phyloP scores from a whole-genome alignment of 352 stramenopile species.

The Chrysophaeum taylorii region DNA sequence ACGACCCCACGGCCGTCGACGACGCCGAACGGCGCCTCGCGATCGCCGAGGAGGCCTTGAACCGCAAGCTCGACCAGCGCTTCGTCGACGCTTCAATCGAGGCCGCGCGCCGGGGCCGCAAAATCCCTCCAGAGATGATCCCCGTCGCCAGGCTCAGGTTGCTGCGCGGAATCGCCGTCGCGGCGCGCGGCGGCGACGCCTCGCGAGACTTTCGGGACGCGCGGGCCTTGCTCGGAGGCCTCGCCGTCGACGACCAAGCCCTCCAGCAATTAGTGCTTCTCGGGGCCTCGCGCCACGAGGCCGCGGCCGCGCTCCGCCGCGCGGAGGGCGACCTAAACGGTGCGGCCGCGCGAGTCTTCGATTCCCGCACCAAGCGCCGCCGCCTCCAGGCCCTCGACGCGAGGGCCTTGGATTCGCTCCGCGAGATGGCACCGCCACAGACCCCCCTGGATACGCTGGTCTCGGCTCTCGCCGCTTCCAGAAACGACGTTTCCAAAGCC shows the following conservation, averaged over 20 bases:
- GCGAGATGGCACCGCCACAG: neutral
- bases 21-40: slow-evolving; percentile 2
- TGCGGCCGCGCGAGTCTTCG: neutral
- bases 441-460: neutral
- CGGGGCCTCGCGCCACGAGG: neutral
- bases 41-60: neutral
- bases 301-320: neutral
- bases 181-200: neutral
- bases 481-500: neutral
- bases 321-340: neutral
- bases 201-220: neutral
- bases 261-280: neutral
- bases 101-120: neutral
- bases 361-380: neutral
- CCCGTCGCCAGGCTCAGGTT: neutral
- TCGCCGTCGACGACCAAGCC: neutral
- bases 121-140: neutral
- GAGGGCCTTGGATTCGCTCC: neutral
- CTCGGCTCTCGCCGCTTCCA: neutral
- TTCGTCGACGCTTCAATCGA: neutral
- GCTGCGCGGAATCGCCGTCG: neutral
- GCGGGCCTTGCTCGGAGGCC: neutral
- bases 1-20: neutral
- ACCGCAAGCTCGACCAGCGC: neutral
- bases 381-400: neutral